phyloP scores from a whole-genome alignment of 257 asterid genomes.

The Phtheirospermum japonicum region DNA sequence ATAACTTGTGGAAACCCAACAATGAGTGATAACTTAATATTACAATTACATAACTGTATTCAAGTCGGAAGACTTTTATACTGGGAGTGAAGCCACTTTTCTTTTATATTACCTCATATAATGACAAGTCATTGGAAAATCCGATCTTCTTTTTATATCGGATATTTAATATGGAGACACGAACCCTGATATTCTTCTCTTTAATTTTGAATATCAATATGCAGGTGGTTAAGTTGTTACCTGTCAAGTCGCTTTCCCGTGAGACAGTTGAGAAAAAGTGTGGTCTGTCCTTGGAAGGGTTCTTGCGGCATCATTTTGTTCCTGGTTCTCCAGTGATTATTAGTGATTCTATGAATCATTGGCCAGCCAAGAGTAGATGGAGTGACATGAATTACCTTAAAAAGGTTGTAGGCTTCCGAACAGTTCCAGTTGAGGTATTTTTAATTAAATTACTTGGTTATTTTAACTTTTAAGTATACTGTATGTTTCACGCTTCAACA shows the following conservation, averaged over 20 bases:
- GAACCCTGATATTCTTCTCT: slow-evolving; percentile 9
- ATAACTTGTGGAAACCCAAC: not conserved
- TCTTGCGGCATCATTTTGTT: slow-evolving; percentile 45
- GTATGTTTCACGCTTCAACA: no score
- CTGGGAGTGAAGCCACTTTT: not conserved
- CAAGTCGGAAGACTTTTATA: not conserved
- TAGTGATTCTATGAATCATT: slow-evolving; percentile 77
- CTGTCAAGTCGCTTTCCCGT: slow-evolving; percentile 45
- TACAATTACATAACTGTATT: not conserved
- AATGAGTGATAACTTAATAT: not conserved
- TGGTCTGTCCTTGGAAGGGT: slow-evolving; percentile 48
- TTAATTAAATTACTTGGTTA: slow-evolving; percentile 13
- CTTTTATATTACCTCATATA: no score
- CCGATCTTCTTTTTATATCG: not conserved
- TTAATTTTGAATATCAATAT: slow-evolving; percentile 23
- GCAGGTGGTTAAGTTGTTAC: slow-evolving; percentile 42
- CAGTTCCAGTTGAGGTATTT: slow-evolving; percentile 95
- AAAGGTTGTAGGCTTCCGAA: slow-evolving; percentile 81
- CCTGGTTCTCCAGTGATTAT: slow-evolving; percentile 56
- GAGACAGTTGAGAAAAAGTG: slow-evolving; percentile 35
- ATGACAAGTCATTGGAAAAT: no score
- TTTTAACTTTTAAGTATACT: not conserved
- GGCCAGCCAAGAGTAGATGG: slow-evolving; percentile 93
- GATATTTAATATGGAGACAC: not conserved
- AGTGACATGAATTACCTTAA: slow-evolving; percentile 76